Evolutionary conservation across 148 eudicot species (phyloP).

Genomic region (Dysphania ambrosioides): DNA sequence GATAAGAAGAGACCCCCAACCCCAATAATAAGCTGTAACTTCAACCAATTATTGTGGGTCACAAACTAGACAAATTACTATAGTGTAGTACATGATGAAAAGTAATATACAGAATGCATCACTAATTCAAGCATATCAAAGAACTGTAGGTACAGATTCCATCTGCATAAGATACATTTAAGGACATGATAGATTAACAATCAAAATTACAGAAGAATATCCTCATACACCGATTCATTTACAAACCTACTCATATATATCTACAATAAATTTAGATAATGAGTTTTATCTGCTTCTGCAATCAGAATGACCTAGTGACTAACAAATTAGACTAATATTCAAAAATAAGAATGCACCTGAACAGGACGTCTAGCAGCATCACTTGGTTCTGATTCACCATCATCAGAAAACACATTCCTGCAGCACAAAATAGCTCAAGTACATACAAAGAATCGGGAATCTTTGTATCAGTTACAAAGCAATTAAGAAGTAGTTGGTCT

Average conservation of each 20-base stretch:
- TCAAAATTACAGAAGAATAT: not conserved
- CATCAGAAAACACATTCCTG: constrained; percentile 86
- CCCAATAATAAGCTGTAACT: not conserved
- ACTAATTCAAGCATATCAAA: not conserved
- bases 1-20: not conserved
- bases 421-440: constrained; percentile 9
- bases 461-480: not conserved
- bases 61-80: not conserved
- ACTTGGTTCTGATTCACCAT: constrained; percentile 61
- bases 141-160: not conserved
- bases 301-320: not conserved
- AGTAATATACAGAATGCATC: not conserved
- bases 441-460: not conserved
- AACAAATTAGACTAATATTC: constrained; percentile 9
- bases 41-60: not conserved
- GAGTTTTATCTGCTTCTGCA: not conserved
- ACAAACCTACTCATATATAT: not conserved
- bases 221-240: too few species aligned
- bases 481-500: not conserved
- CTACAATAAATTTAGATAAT: not conserved
- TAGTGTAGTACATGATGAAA: not conserved
- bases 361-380: constrained; percentile 61
- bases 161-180: not conserved
- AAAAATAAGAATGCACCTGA: constrained; percentile 56
- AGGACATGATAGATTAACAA: not conserved